Base-by-base conservation (phyloP, 1,139 yeast species). In the Saccharomycopsis crataegensis region DNA sequence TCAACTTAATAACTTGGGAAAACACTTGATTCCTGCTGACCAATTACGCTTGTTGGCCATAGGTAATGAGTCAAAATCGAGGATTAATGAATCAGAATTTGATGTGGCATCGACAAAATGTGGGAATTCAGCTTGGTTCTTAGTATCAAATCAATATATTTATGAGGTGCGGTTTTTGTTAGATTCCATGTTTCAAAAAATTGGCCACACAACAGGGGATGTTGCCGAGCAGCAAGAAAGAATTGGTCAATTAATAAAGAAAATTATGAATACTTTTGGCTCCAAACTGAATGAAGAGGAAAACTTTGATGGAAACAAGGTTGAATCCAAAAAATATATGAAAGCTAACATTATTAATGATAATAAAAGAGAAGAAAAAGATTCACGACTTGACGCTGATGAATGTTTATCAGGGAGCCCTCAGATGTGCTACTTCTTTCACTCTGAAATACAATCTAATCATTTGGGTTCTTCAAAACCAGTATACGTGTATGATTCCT, bases 131-230 rank as follows among this genome's bases (percentile, higher is more conserved):
- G 52, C 48, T 16, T 54, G 50, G 49, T 55, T 53, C 32, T 38
- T 55, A 9, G 44, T 55, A 32, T 51, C 58, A 2, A 41, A 32
- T 16, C 47, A 52, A 38, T 55, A 53, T 32, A 7, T 48, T 22
- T 52, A 47, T 46, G 58, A 55, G 33, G 45, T 49, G 8, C 46
- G 12, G 11, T 45, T 54, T 22, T 40, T 48, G 17, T 42, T 54
- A 7, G 50, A 48, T 41, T 43, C 40, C 8, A 31, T 40, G 34
- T 48, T 54, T 36, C n/a, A 22, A 40, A 41, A 37, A 28, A 44
- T 43, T 40, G 45, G 14, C 28, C 32, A 47, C 28, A 22, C 28
- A 22, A 22, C 28, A 22, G 4, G 28, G 28, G 28, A 22, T 22
- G 4, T 4, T 22, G 4, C 28, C 28, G 28, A 22, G 28, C 28